Percentiles rank a stretch among this genome's conserved stretches.
These are phyloP conservation scores for Saccharum officinarum DNA, from an alignment of 176 grass and related monocot species.

Conservation along the genomic window DNA sequence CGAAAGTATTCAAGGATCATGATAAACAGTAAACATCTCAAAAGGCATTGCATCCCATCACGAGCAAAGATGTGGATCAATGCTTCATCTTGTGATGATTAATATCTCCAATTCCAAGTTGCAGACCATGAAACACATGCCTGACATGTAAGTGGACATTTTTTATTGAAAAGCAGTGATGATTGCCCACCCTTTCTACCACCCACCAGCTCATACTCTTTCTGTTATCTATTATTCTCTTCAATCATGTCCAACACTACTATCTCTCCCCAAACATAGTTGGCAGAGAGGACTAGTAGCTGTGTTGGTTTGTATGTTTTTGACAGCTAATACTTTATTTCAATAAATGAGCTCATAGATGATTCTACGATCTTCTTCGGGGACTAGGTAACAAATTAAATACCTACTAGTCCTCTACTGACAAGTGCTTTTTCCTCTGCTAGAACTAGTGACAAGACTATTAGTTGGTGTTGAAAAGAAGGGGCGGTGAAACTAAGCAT, in stretches of 20 bases:
- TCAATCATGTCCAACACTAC: constrained; percentile 22
- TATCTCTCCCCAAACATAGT: constrained; percentile 22
- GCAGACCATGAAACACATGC: constrained; percentile 22
- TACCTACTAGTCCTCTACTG: constrained; percentile 4
- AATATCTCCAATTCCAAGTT: constrained; percentile 24
- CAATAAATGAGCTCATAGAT: constrained; percentile 1
- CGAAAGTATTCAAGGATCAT: background rate
- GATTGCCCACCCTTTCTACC: constrained; percentile 25
- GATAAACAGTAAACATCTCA: constrained; percentile 4
- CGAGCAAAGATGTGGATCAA: background rate
- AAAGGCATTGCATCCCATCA: constrained; percentile 21
- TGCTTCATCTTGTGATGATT: constrained; percentile 5
- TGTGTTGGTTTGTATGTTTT: constrained; percentile 10
- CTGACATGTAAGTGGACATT: constrained; percentile 5
- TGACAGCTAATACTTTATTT: constrained; percentile 25
- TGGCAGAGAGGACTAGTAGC: constrained; percentile 23
- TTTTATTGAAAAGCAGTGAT: constrained; percentile 33
- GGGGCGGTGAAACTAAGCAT: background rate
- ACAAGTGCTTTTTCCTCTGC: constrained; percentile 17
- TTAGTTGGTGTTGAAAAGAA: constrained; percentile 31
- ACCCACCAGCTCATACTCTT: constrained; percentile 37
- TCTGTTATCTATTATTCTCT: constrained; percentile 30
- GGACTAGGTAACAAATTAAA: background rate
- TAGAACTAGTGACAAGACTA: constrained; percentile 18
- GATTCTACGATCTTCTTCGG: constrained; percentile 12